Evolutionary conservation across 2,329 filamentous ascomycete species (phyloP).

Genomic region (Phyllosticta citriasiana): DNA sequence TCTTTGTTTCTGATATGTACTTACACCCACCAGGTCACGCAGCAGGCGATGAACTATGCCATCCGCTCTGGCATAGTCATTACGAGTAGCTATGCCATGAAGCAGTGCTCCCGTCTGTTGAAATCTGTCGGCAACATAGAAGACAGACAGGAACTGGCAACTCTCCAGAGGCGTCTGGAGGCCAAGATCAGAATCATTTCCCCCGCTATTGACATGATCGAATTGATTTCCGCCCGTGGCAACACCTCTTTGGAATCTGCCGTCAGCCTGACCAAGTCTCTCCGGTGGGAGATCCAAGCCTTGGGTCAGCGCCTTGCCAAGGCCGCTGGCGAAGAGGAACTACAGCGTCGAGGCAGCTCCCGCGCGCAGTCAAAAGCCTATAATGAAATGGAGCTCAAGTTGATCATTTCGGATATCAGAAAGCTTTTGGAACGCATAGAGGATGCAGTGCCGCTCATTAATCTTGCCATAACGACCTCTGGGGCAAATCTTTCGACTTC

Average conservation of each 20-base stretch:
- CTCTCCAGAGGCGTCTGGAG: constrained; percentile 64
- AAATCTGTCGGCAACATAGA: background rate
- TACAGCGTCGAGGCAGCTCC: constrained; percentile 33
- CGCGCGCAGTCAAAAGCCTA: constrained; percentile 43
- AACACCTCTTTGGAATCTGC: constrained; percentile 78
- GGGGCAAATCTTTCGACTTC: constrained; percentile 76
- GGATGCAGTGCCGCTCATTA: constrained; percentile 82
- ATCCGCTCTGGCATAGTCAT: constrained; percentile 76
- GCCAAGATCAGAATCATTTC: constrained; percentile 88
- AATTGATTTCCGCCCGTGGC: constrained; percentile 71
- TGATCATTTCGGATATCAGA: constrained; percentile 67
- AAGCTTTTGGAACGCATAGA: constrained; percentile 69
- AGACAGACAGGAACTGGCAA: constrained; percentile 59
- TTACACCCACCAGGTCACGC: constrained; percentile 43
- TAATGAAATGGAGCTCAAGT: constrained; percentile 54
- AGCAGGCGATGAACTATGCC: constrained; percentile 85
- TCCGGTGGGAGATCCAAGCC: constrained; percentile 73
- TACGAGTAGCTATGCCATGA: constrained; percentile 76
- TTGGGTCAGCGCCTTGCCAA: constrained; percentile 66
- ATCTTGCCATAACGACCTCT: constrained; percentile 86
- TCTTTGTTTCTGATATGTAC: background rate
- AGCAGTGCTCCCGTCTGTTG: constrained; percentile 61
- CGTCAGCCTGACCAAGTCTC: constrained; percentile 67
- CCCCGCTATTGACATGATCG: constrained; percentile 83
- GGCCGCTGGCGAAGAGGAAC: constrained; percentile 56